Base-by-base conservation (phyloP, 2,329 filamentous ascomycete genomes). In the Xylariaceae sp. region DNA sequence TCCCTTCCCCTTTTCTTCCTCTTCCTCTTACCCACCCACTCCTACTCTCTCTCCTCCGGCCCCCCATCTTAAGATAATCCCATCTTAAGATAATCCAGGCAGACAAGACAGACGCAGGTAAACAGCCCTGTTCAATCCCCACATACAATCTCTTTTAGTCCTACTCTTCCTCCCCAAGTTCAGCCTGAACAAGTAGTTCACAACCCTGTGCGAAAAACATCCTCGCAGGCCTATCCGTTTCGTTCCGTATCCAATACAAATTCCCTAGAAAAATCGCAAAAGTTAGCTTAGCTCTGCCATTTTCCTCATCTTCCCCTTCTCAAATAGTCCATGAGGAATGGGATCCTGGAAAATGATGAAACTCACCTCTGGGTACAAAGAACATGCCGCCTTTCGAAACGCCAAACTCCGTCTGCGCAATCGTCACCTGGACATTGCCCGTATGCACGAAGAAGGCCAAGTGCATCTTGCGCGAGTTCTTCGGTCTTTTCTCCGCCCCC, bases 391-490 rank as follows among this genome's bases (percentile, higher is more conserved):
- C 91, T 63, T 88, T 90, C 39, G 86, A 84, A 60, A 96, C 91
- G 54, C 87, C 84, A 69, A 99, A 97, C 58, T 79, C 76, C 29
- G 81, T 87, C 60, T 88, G 82, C 61, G 87, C 84, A 47, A 95
- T 81, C 31, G 84, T 87, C 26, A 96, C 91, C 61, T 84, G 78
- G 26, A 96, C 90, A 60, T 87, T 85, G 27, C 94, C 94, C 44
- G 82, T 80, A 63, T 90, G 86, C 32, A 99, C 87, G 64, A 95
- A 96, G 71, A 97, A 97, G 1, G 88, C 86, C 87, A 99, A 94
- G 68, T 96, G 91, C 89, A 96, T 97, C 74, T 88, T 91, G 59
- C 92, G 81, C 37, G 88, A 88, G 72, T 96, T 97, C 78, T 97
- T 97, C 47, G 86, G 83, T 63, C 86, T 84, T 76, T 99, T 99